Percentiles rank a stretch among this genome's conserved stretches.
Conservation (phyloP, 2,329 filamentous ascomycete species). For the Thelonectria olida region DNA sequence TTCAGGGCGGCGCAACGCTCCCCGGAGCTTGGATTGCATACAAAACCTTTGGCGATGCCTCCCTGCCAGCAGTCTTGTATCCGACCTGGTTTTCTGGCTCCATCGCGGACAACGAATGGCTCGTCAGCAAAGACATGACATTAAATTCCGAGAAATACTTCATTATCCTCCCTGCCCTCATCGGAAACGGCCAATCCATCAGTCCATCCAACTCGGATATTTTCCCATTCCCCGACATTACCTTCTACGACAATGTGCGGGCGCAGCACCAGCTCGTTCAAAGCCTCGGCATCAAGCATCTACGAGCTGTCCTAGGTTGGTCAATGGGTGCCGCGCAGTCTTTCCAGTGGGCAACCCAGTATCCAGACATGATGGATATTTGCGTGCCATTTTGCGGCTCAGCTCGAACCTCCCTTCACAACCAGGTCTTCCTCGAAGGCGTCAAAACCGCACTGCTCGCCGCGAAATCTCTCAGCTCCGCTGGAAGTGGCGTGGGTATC, state of each 20-base stretch:
- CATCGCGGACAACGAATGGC: conserved; percentile 79
- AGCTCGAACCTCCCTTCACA: conserved; percentile 60
- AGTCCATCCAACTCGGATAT: conserved; percentile 59
- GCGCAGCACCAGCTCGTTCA: conserved; percentile 56
- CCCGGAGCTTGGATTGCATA: conserved; percentile 76
- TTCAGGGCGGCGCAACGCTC: conserved; percentile 71
- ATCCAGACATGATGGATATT: conserved; percentile 56
- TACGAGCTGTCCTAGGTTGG: conserved; percentile 62
- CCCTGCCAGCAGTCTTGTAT: conserved; percentile 74
- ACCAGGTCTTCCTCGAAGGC: conserved; percentile 64
- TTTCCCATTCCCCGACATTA: conserved; percentile 53
- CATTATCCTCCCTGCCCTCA: conserved; percentile 60
- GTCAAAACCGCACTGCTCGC: conserved; percentile 57
- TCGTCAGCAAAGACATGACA: conserved; percentile 72
- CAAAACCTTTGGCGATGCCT: conserved; percentile 75
- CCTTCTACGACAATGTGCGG: conserved; percentile 61
- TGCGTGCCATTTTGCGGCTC: conserved; percentile 60
- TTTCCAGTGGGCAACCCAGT: conserved; percentile 61
- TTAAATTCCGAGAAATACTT: conserved; percentile 66
- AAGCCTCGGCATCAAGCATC: conserved; percentile 51
- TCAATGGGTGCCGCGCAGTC: conserved; percentile 65
- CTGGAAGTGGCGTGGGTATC: conserved; percentile 51
- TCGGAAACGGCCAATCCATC: conserved; percentile 63
- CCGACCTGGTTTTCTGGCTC: conserved; percentile 74
- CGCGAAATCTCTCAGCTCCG: conserved; percentile 57